Evolutionary conservation across 106 monocot species (phyloP).

Genomic region (Alisma plantagoaquatica): DNA sequence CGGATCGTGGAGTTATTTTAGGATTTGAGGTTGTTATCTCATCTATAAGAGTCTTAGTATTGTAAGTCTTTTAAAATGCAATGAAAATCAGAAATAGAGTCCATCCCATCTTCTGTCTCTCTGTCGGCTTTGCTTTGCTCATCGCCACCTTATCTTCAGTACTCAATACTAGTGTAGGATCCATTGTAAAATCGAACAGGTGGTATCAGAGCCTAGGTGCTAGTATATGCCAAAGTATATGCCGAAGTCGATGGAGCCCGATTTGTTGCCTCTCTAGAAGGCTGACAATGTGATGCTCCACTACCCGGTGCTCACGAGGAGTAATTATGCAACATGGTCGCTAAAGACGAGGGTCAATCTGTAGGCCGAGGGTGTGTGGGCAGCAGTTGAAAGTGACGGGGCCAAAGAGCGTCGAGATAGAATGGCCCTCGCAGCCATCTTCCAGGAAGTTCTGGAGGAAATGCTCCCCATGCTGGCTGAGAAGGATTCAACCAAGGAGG

Average conservation of each 20-base stretch:
- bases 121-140: too few species aligned
- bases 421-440: constrained; percentile 2
- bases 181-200: too few species aligned
- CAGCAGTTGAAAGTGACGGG: background rate
- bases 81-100: too few species aligned
- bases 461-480: background rate
- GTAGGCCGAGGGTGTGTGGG: background rate
- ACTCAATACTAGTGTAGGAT: too few species aligned
- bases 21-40: too few species aligned
- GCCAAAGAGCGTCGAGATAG: background rate
- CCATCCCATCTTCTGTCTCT: too few species aligned
- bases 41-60: too few species aligned
- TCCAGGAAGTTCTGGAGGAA: background rate
- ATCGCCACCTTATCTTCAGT: too few species aligned
- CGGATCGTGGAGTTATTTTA: too few species aligned
- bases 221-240: background rate
- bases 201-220: constrained; percentile 1
- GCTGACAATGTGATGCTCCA: background rate
- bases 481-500: background rate
- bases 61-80: too few species aligned
- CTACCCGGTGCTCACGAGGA: constrained; percentile 3
- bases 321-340: constrained; percentile 1
- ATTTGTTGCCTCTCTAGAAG: background rate
- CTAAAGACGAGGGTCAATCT: background rate
- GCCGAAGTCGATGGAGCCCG: background rate